Percentiles rank a stretch among this genome's conserved stretches.
Conservation (phyloP, 208 protist genomes). For the Trypanosomatidae sp. region DNA sequence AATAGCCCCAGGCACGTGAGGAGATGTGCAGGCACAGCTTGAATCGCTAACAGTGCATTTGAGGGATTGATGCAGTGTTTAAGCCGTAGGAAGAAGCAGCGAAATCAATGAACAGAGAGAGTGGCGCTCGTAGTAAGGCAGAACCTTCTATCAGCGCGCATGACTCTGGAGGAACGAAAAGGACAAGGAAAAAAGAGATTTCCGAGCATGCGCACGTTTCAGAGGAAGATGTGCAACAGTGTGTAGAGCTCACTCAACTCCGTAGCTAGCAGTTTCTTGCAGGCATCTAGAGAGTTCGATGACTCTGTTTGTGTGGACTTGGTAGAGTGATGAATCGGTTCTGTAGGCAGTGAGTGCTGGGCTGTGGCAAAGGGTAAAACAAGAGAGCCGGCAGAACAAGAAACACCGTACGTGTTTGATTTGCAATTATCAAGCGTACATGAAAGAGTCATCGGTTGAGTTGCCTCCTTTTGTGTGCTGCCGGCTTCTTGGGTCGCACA, state of each 20-base stretch:
- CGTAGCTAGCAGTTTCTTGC: conserved; percentile 26
- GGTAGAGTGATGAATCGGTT: neutral
- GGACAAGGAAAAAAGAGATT: neutral
- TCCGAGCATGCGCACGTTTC: neutral
- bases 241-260: conserved; percentile 66
- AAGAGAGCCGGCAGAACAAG: neutral
- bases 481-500: neutral
- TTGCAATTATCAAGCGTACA: conserved; percentile 6
- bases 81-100: neutral
- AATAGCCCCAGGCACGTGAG: neutral
- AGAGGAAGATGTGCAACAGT: conserved; percentile 63
- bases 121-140: neutral
- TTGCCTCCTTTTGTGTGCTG: neutral
- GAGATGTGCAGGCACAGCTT: neutral
- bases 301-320: conserved; percentile 14
- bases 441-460: conserved; percentile 16
- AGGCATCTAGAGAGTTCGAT: conserved; percentile 3
- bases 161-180: neutral
- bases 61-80: neutral
- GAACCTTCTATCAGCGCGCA: neutral
- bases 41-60: neutral
- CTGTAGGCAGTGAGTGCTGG: neutral
- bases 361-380: neutral
- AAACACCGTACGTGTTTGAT: neutral
- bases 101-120: neutral